phyloP scores from a whole-genome alignment of 139 green algal species.

The Chlamydomonas urium region DNA sequence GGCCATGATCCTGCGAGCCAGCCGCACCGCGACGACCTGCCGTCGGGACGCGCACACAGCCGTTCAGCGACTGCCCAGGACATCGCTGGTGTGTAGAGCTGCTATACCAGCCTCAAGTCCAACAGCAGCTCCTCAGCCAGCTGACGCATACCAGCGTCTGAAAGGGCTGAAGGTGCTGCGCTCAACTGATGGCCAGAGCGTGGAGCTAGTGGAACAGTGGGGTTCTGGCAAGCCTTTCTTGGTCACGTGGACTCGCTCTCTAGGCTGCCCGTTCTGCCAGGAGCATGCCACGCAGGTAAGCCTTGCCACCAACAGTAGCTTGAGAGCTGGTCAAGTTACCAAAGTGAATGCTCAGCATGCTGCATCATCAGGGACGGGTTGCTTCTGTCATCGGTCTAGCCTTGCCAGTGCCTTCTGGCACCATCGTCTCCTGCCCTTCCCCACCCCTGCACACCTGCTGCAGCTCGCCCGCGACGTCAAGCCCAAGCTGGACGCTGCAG shows the following conservation, averaged over 20 bases:
- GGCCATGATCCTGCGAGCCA: no score
- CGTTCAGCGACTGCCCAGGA: no score
- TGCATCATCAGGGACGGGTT: no score
- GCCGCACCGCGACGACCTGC: no score
- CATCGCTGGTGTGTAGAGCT: no score
- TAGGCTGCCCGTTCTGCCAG: conserved; percentile 18
- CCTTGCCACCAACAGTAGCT: conserved; percentile 68
- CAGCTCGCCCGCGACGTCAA: conserved; percentile 72
- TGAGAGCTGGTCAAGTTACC: no score
- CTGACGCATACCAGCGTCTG: not conserved
- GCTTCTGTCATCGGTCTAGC: not conserved
- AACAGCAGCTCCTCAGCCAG: no score
- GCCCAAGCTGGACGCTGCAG: conserved; percentile 53
- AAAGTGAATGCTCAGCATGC: no score
- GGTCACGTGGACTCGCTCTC: conserved; percentile 6
- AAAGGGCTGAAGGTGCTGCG: not conserved
- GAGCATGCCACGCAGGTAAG: conserved; percentile 71
- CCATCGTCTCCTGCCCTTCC: no score
- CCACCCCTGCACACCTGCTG: conserved; percentile 21
- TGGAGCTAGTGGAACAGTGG: conserved; percentile 14
- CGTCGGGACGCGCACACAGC: no score
- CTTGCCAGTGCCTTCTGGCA: not conserved
- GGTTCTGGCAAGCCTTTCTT: not conserved
- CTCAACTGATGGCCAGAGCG: not conserved
- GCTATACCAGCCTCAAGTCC: no score